phyloP scores from a whole-genome alignment of 768 basidiomycete species.

The Pisolithus tinctorius region DNA sequence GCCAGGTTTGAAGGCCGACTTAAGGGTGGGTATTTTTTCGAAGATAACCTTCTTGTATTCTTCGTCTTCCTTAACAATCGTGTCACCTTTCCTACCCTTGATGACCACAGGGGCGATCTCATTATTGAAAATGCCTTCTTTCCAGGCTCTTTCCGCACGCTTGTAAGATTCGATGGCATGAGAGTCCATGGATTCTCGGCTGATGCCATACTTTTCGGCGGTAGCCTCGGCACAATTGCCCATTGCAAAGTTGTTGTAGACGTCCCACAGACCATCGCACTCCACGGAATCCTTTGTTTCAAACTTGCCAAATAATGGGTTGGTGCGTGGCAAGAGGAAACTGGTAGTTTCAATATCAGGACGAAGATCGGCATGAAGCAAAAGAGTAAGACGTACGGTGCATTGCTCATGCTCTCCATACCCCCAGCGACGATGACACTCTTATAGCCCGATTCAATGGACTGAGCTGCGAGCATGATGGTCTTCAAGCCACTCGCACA shows the following conservation, averaged over 20 bases:
- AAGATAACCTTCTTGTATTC: conserved; percentile 96
- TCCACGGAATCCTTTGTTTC: conserved; percentile 83
- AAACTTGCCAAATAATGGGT: conserved; percentile 85
- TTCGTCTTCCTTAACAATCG: conserved; percentile 87
- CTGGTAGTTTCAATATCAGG: conserved; percentile 30
- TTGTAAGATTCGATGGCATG: conserved; percentile 95
- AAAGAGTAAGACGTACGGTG: conserved; percentile 63
- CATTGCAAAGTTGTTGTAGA: conserved; percentile 97
- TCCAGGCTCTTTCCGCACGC: conserved; percentile 90
- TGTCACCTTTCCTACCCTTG: conserved; percentile 92
- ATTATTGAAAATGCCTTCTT: conserved; percentile 71
- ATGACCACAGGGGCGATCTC: conserved; percentile 89
- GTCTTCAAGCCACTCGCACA: conserved; percentile 97
- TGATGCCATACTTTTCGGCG: conserved; percentile 75
- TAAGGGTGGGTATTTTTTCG: conserved; percentile 86
- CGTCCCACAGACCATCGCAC: conserved; percentile 92
- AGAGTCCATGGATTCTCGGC: conserved; percentile 80
- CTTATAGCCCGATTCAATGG: conserved; percentile 80
- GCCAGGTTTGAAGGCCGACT: conserved; percentile 84
- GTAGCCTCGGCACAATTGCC: conserved; percentile 92
- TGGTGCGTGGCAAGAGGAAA: conserved; percentile 76
- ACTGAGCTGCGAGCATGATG: conserved; percentile 89
- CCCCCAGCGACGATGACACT: conserved; percentile 89
- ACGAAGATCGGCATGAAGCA: neutral
- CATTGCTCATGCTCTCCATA: conserved; percentile 99